Evolutionary conservation across 169 alveolate genomes (phyloP).

Genomic region (Cryptosporidium andersoni): DNA sequence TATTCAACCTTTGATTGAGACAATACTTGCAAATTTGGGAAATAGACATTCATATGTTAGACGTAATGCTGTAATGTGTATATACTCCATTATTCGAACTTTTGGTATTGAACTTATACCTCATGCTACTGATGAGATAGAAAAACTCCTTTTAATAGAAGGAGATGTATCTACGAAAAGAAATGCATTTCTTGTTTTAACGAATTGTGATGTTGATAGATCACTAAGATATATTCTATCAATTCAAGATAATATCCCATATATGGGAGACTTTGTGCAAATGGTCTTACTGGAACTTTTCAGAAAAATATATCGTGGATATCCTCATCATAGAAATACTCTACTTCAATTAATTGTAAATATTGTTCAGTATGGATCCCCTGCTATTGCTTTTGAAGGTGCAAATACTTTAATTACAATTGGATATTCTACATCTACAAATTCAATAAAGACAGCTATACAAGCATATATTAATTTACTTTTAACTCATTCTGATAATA

Average conservation of each 20-base stretch:
- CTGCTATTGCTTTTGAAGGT: conserved; percentile 89
- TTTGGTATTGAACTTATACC: conserved; percentile 89
- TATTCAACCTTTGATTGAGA: conserved; percentile 89
- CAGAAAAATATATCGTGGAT: conserved; percentile 85
- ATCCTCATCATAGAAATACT: conserved; percentile 81
- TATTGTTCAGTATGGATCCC: conserved; percentile 74
- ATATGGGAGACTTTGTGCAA: conserved; percentile 83
- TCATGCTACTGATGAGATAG: conserved; percentile 83
- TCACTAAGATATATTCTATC: conserved; percentile 83
- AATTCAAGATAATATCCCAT: conserved; percentile 58
- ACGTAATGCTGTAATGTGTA: conserved; percentile 92
- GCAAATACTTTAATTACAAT: conserved; percentile 83
- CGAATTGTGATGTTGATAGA: conserved; percentile 84
- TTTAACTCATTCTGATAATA: conserved; percentile 85
- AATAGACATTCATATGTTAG: conserved; percentile 93
- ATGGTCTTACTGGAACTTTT: conserved; percentile 87
- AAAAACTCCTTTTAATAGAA: conserved; percentile 76
- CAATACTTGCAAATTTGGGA: conserved; percentile 88
- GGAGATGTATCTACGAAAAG: conserved; percentile 92
- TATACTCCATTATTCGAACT: conserved; percentile 83
- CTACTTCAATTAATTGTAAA: conserved; percentile 77
- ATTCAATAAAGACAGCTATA: conserved; percentile 81
- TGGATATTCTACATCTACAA: conserved; percentile 76
- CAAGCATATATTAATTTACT: conserved; percentile 81
- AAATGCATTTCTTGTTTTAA: conserved; percentile 88